Percentiles rank a stretch among this genome's conserved stretches.
Conservation (phyloP, 2,329 filamentous ascomycete species). For the Cercospora sesami region DNA sequence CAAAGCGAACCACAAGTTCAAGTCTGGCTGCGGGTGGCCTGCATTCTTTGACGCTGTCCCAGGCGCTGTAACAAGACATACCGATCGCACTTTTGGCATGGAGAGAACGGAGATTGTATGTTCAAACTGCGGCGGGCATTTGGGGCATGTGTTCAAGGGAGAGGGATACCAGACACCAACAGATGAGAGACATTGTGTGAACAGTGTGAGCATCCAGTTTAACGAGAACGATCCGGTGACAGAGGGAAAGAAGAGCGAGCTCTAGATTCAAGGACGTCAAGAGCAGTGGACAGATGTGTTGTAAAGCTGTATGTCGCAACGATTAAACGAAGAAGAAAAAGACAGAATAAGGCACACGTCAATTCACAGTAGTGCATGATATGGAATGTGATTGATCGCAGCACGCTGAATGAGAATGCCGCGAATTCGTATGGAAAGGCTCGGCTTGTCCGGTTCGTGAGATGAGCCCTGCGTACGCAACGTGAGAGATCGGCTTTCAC, state of each 20-base stretch:
- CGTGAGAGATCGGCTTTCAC: not conserved
- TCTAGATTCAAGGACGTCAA: not conserved
- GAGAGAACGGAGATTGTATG: conserved; percentile 89
- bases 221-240: conserved; percentile 60
- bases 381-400: not conserved
- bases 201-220: conserved; percentile 88
- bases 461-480: not conserved
- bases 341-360: not conserved
- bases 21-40: conserved; percentile 94
- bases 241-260: conserved; percentile 34
- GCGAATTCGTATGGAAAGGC: not conserved
- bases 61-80: conserved; percentile 79
- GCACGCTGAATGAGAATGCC: not conserved
- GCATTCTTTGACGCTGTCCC: conserved; percentile 96
- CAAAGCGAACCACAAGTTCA: conserved; percentile 92
- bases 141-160: conserved; percentile 90
- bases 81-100: conserved; percentile 79
- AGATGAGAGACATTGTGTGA: conserved; percentile 96
- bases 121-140: conserved; percentile 86
- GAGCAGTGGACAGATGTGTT: not conserved
- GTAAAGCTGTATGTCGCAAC: not conserved
- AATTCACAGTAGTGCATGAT: not conserved
- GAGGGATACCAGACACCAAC: conserved; percentile 82
- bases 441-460: not conserved
- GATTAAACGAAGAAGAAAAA: not conserved